Base-by-base conservation (phyloP, 176 grass and related monocot species). In the Raddia distichophylla region DNA sequence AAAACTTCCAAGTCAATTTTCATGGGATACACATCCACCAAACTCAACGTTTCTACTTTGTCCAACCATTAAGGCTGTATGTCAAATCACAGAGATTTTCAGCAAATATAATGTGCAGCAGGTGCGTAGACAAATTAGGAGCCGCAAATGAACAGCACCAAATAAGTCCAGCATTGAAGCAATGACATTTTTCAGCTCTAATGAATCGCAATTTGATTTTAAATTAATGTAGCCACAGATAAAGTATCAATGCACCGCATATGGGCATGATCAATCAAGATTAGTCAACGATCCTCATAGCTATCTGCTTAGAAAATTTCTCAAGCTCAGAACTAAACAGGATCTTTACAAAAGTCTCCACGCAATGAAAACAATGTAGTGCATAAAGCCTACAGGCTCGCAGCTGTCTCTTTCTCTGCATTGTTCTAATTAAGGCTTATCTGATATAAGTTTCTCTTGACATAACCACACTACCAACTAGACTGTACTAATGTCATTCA, bases 321-420 rank as follows among this genome's bases (percentile, higher is more conserved):
- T 60, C 7, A 71, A 78, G 55, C 34, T 53, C 66, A 72, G 72
- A 75, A 74, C 50, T 22, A 64, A 73, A 64, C n/a, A 34, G 4
- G 14, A 19, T 0, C 8, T 40, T 69, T 71, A 43, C 8, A 58
- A 70, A 69, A 54, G 56, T 74, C 7, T 58, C 27, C 64, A 33
- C 13, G 1, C 63, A 43, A 51, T 2, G 5, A 63, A 64, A 17
- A 35, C 44, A 63, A 64, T n/a, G 3, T 5, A 32, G 22, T 15
- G 37, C 19, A 64, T 55, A 55, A 82, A 81, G 50, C 47, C 12
- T 17, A 54, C 5, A 55, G 55, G 48, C 0, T 57, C 3, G 0
- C 3, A 15, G 56, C 3, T 58, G 15, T 54, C 58, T 34, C 69
- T 51, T 14, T 83, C 44, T 46, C 18, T 10, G 46, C 14, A 49